Base-by-base conservation (phyloP, 2,329 filamentous ascomycete genomes). In the Allantophomopsis cytisporea region DNA sequence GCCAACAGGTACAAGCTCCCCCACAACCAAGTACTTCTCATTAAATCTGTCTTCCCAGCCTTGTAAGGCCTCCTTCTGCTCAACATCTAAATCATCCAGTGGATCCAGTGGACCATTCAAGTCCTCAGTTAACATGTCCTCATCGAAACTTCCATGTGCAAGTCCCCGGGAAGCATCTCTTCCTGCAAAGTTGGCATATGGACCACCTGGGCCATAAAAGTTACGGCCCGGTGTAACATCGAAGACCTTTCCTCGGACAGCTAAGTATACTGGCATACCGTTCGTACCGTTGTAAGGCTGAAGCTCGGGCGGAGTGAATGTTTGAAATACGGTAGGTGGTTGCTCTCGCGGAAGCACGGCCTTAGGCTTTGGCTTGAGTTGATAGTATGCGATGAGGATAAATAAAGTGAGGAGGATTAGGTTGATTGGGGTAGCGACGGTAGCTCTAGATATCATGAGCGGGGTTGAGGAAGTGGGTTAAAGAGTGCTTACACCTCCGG, bases 21-120 rank as follows among this genome's bases (percentile, higher is more conserved):
- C 66, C 39, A 69, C 75, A 57, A 94, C 87, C 45, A 95, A 64
- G 35, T 86, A 85, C 70, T 98, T 96, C 61, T 89, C 83, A 44
- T 71, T 64, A 59, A 98, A 98, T 48, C 87, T 72, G 64, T 93
- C 86, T 66, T 95, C 88, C 91, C 91, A 98, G 2, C 84, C 86
- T 51, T 72, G 69, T 59, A 95, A 64, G 37, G 87, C 83, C 58
- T 94, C 88, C 62, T 83, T 63, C 67, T 94, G 80, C 42, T 89
- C 86, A 1, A 57, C 59, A 5, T 75, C 76, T 44, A 96, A 60
- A 41, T 80, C 84, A 38, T 75, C 69, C 34, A 94, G 66, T 39
- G 69, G 75, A 57, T 94, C 87, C 45, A 95, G 64, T 35, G 86
- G 85, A 0, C 76, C 89, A 41, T 91, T 76, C 40, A 96, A 63